Evolutionary conservation across 2,329 filamentous ascomycete genomes (phyloP).

Genomic region (Coniochaeta sp.): DNA sequence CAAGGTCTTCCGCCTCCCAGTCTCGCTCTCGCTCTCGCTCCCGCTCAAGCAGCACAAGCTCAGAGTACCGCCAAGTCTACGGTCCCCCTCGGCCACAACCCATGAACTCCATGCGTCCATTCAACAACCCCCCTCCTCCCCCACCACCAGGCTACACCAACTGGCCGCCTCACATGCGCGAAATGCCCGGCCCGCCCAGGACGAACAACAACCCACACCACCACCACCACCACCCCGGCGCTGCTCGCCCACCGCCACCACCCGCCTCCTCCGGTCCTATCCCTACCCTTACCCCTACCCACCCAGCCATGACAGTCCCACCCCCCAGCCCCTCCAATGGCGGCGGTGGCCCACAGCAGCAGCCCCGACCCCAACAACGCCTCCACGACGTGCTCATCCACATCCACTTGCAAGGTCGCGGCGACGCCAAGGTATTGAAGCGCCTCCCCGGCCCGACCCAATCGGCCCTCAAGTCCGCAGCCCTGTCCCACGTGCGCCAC

Average conservation of each 20-base stretch:
- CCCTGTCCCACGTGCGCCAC: slow-evolving; percentile 10
- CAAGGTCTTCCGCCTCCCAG: slow-evolving; percentile 7
- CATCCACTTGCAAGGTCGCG: slow-evolving; percentile 13
- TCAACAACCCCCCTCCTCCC: slow-evolving; percentile 3
- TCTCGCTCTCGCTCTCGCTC: slow-evolving; percentile 8
- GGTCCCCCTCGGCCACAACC: slow-evolving; percentile 7
- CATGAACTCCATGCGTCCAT: slow-evolving; percentile 20
- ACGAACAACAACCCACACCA: not conserved
- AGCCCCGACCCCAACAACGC: not conserved
- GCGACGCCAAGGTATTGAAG: slow-evolving; percentile 10
- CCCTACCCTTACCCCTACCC: no score
- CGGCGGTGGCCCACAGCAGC: not conserved
- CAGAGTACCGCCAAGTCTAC: slow-evolving; percentile 2
- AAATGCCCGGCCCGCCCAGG: not conserved
- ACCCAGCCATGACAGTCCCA: no score
- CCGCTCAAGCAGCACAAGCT: slow-evolving; percentile 3
- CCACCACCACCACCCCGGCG: not conserved
- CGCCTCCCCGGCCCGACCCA: slow-evolving; percentile 4
- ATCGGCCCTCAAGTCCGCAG: slow-evolving; percentile 9
- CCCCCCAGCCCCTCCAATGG: not conserved
- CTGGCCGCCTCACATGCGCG: not conserved
- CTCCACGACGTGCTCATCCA: slow-evolving; percentile 12
- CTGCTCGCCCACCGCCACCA: no score
- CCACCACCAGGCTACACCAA: not conserved
- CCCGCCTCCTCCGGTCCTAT: no score